Percentiles rank a stretch among this genome's conserved stretches.
Conservation (phyloP, 2,329 filamentous ascomycete genomes). For the Xylaria sp. region DNA sequence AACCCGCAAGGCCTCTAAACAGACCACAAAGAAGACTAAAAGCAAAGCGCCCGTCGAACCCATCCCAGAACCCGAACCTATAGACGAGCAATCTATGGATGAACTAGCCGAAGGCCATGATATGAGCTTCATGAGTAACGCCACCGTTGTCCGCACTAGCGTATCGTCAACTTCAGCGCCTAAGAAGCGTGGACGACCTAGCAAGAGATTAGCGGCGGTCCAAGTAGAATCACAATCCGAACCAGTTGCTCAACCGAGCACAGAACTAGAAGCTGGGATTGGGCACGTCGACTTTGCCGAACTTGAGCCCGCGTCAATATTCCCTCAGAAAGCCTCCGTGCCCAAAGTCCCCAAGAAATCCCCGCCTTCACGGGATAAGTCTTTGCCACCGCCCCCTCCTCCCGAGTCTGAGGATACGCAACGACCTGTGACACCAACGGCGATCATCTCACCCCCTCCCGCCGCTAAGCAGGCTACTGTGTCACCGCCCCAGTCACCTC, state of each 20-base stretch:
- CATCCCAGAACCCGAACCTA: slow-evolving; percentile 25
- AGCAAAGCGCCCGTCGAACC: slow-evolving; percentile 46
- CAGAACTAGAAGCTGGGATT: slow-evolving; percentile 32
- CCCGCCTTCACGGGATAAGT: slow-evolving; percentile 39
- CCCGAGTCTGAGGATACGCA: slow-evolving; percentile 38
- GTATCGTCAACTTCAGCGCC: slow-evolving; percentile 40
- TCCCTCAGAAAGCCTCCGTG: slow-evolving; percentile 40
- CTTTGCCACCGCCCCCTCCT: slow-evolving; percentile 47
- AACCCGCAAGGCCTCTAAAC: slow-evolving; percentile 63
- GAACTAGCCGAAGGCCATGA: slow-evolving; percentile 52
- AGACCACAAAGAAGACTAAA: slow-evolving; percentile 58
- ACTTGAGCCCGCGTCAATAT: slow-evolving; percentile 19
- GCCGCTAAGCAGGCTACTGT: slow-evolving; percentile 64
- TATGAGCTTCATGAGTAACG: slow-evolving; percentile 55
- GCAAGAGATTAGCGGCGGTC: slow-evolving; percentile 48
- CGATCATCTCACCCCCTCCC: slow-evolving; percentile 56
- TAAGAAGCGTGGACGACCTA: slow-evolving; percentile 50
- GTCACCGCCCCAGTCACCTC: slow-evolving; percentile 74
- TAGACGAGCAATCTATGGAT: slow-evolving; percentile 40
- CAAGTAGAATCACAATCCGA: slow-evolving; percentile 46
- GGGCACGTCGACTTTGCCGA: slow-evolving; percentile 40
- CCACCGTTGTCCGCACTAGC: slow-evolving; percentile 55
- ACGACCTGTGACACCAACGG: slow-evolving; percentile 57
- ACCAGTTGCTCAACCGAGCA: not conserved
- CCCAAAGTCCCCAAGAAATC: slow-evolving; percentile 33